Percentiles rank a stretch among this genome's conserved stretches.
phyloP scores from a whole-genome alignment of 2,329 filamentous ascomycete genomes.

The Hymenoscyphus fraxineus region DNA sequence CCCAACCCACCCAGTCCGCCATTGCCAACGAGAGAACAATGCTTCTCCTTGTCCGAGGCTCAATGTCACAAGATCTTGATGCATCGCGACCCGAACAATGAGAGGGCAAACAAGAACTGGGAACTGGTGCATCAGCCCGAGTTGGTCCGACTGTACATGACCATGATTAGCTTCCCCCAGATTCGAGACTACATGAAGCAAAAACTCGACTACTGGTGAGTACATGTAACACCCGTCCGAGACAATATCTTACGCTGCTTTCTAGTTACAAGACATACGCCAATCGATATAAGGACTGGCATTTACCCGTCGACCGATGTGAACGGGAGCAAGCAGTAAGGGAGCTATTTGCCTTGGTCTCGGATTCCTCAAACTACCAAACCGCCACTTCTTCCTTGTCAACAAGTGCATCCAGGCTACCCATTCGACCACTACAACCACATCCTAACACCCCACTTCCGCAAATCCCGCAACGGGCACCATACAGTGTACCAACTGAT shows the following conservation, averaged over 20 bases:
- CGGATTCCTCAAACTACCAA: constrained; percentile 13
- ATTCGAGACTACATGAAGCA: constrained; percentile 27
- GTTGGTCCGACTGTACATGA: constrained; percentile 30
- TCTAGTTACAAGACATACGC: constrained; percentile 29
- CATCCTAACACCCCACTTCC: constrained; percentile 10
- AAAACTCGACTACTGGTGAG: constrained; percentile 27
- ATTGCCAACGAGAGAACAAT: constrained; percentile 27
- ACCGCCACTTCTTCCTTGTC: not conserved
- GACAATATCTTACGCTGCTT: constrained; percentile 8
- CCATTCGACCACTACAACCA: constrained; percentile 17
- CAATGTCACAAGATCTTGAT: constrained; percentile 27
- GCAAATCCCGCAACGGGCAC: constrained; percentile 3
- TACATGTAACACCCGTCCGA: not conserved
- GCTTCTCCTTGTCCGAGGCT: constrained; percentile 24
- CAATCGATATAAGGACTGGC: constrained; percentile 28
- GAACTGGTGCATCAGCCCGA: constrained; percentile 24
- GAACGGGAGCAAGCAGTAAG: constrained; percentile 24
- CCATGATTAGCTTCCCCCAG: constrained; percentile 26
- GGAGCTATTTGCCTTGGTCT: constrained; percentile 23
- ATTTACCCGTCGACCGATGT: constrained; percentile 22
- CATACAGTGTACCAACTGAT: constrained; percentile 8
- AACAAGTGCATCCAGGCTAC: constrained; percentile 9
- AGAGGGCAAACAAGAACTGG: constrained; percentile 25
- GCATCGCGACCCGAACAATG: constrained; percentile 22
- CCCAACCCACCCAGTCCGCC: constrained; percentile 10